Conservation (phyloP, 2,329 filamentous ascomycete genomes). For the Colletotrichum tofieldiae region DNA sequence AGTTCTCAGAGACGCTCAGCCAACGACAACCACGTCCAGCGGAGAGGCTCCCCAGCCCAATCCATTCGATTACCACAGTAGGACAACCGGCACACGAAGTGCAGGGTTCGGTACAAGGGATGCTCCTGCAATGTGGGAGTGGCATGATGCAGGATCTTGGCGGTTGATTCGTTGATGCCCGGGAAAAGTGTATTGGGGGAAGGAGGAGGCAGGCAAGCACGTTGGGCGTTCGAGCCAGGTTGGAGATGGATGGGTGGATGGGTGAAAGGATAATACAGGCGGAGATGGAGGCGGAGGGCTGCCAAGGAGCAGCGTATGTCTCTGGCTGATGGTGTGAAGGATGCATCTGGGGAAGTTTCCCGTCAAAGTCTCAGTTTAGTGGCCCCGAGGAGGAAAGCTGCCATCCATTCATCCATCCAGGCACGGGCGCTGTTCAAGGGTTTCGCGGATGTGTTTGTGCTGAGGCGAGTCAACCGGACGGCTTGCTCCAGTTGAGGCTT, state of each 20-base stretch:
- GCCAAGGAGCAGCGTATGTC: not conserved
- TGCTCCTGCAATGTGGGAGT: constrained; percentile 12
- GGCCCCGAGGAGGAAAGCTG: not conserved
- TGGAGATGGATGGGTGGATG: constrained; percentile 8
- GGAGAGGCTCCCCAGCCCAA: not conserved
- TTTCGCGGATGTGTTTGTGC: not conserved
- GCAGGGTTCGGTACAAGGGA: constrained; percentile 32
- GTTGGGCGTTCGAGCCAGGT: constrained; percentile 5
- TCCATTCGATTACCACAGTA: not conserved
- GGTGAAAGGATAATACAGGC: not conserved
- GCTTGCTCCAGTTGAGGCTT: constrained; percentile 17
- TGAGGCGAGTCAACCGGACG: not conserved
- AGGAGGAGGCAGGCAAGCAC: not conserved
- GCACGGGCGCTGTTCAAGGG: not conserved
- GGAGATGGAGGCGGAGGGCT: not conserved
- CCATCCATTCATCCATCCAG: not conserved
- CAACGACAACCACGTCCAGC: not conserved
- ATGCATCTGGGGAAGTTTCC: constrained; percentile 16
- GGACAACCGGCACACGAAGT: constrained; percentile 14
- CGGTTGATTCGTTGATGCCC: constrained; percentile 17
- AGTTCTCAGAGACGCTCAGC: not conserved
- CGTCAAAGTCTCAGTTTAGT: constrained; percentile 15
- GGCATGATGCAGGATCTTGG: constrained; percentile 14
- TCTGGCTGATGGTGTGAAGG: constrained; percentile 1
- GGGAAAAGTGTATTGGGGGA: constrained; percentile 8